A percentile compares a stretch with the other conserved stretches of the same genome.
phyloP scores from a whole-genome alignment of 805 yeast species.

The Saccharomycopsis babjevae region DNA sequence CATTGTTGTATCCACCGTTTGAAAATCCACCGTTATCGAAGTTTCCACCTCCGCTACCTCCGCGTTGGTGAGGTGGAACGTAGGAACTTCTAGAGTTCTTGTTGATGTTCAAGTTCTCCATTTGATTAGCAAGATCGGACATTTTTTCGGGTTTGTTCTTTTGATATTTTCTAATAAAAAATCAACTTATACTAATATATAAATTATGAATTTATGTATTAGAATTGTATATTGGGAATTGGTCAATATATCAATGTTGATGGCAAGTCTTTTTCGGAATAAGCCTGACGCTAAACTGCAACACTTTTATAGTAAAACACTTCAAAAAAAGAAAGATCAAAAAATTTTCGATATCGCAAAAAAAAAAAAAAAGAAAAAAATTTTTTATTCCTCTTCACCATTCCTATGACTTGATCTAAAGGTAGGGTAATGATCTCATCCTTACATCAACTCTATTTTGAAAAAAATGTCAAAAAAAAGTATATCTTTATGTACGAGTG shows the following conservation, averaged over 20 bases:
- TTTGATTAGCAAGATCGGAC: slow-evolving; percentile 49
- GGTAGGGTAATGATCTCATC: background rate
- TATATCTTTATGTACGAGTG: background rate
- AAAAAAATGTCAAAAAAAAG: background rate
- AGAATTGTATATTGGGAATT: background rate
- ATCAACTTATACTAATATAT: background rate
- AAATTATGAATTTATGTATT: background rate
- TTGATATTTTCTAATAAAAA: background rate
- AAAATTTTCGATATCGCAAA: background rate
- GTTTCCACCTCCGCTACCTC: slow-evolving; percentile 22
- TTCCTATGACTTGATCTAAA: background rate
- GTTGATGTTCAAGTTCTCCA: slow-evolving; percentile 45
- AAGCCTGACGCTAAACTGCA: background rate
- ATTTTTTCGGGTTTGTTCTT: slow-evolving; percentile 21
- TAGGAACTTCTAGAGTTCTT: slow-evolving; percentile 30
- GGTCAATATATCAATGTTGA: background rate
- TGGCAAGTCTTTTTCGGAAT: background rate
- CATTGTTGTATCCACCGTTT: slow-evolving; percentile 14
- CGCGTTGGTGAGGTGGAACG: slow-evolving; percentile 47
- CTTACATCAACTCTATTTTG: background rate
- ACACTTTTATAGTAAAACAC: background rate
- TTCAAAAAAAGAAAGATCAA: background rate
- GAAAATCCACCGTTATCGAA: slow-evolving; percentile 8
- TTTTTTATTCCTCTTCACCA: background rate
- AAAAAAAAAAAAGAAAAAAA: background rate